Evolutionary conservation across 805 yeast species (phyloP), one percentile per base, ranked within the genome.

Genomic region (Pichia thaimueangensis): DNA sequence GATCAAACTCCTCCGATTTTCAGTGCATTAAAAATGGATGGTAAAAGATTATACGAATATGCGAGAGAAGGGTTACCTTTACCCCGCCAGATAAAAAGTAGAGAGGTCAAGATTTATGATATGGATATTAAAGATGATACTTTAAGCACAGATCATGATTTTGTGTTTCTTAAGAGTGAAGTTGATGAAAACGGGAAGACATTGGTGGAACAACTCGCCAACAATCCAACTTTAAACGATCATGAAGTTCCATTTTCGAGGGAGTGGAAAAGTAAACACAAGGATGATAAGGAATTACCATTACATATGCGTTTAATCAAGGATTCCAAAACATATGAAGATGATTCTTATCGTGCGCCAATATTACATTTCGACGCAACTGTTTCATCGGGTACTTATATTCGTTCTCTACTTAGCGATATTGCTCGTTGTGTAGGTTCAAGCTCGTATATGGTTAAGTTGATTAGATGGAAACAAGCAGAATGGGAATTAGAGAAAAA

Each of bases 381-480:
- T 28, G 98, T 91, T 1, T 83, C 96, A 1, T 87, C 97, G 0
- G 99, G 99, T 1, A 93, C 97, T 0, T 93, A 93, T 55, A 88
- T 93, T 37, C 73, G 99, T 51, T 83, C 96, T 3, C 65, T 93
- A 41, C 71, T 93, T 37, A 86, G 95, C 62, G 99, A 93, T 56
- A 69, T 86, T 34, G 97, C 95, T 2, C 74, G 83, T 46, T 83
- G 91, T 0, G 65, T 89, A 57, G 80, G 82, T 15, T 78, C 89
- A 0, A 76, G 86, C 21, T 86, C 95, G 0, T 87, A 87, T 56
- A 89, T 93, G 96, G 95, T 83, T 8, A 79, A 78, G 51, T 72
- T 93, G 43, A 71, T 78, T 9, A 74, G 99, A 56, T 58, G 67
- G 9, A 69, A 74, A 42, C 98, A 94, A 62, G 86, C 86, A 3